Evolutionary conservation across 345 rosid genomes (phyloP), one percentile per base, ranked within the genome.

Genomic region (Diplotaxis tenuifolia): DNA sequence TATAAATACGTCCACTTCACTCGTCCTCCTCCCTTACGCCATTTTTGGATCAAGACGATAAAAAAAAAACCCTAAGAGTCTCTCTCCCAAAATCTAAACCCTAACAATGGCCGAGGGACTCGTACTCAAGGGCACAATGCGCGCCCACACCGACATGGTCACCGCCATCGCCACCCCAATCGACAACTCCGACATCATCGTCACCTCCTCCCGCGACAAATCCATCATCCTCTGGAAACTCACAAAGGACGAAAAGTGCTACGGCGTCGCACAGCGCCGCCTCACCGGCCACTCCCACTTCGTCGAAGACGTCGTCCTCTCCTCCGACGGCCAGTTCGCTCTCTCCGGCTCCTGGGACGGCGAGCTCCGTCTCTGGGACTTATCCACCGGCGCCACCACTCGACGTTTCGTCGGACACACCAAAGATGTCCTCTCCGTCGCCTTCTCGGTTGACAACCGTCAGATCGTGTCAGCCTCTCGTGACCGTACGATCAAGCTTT

Each of bases 101-200:
- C 20, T 15, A 47, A 47, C 53, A 0, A 47, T 47, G 53, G 53
- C 53, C 10, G 53, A 47, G 53, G 53, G 53, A 47, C 53, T 47
- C 53, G 53, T 47, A 47, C 21, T 47, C 21, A 47, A 47, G 21
- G 54, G 54, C 54, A 47, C 54, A 15, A 47, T 47, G 54, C 54
- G 54, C 54, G 54, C 54, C 54, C 54, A 47, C 54, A 47, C 54
- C 54, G 54, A 47, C 54, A 47, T 47, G 54, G 54, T 47, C 54
- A 47, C 53, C 54, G 54, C 54, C 21, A 47, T 47, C 54, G 54
- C 54, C 54, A 16, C 54, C 0, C 53, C 54, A 10, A 47, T 47
- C 54, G 54, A 47, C 54, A 47, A 47, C 54, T 47, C 54, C 21
- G 54, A 47, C 54, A 47, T 47, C 21, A 47, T 47, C 54, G 54